Evolutionary conservation across 768 basidiomycete species (phyloP), one percentile per base, ranked within the genome.

Genomic region (Lactifluus subvellereus): DNA sequence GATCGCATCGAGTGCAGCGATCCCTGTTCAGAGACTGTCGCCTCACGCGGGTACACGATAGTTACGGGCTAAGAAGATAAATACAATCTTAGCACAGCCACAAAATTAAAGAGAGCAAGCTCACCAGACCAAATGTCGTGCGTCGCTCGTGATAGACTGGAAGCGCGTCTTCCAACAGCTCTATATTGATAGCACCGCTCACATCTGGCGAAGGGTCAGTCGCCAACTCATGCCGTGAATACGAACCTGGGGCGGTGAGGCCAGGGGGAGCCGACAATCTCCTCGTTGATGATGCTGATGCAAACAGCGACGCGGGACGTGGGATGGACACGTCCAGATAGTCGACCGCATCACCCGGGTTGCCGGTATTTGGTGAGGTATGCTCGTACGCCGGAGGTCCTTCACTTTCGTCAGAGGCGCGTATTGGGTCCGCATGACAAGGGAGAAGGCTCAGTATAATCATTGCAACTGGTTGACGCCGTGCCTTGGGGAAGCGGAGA

Each of bases 1-100:
- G 86, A 85, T 22, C 77, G 78, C 77, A 82, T 79, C 0, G 87
- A 88, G 67, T 85, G 81, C 11, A 89, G 71, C 0, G 88, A 89
- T 30, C 80, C 84, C 66, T 80, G 79, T 67, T 88, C 85, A 27
- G 88, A 86, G n/a, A 71, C 71, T 48, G 78, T 69, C 6, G 74
- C 69, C 42, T 73, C 74, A n/a, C 71, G 73, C 30, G 74, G 74
- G 56, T 81, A 78, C 37, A 80, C 71, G 43, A 79, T 71, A 69
- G 75, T 74, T 30, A 79, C 79, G 79, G 85, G 67, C 37, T 42
- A 61, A 16, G 16, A 27, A 27, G 10, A 14, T n/a, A 48, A 30
- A 59, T 6, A 37, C 6, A 37, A 37, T 37, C 4, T 58, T 13
- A 50, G 37, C 37, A 37, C 1, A 27, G 27, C 27, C 3, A 20